Evolutionary conservation across 768 basidiomycete genomes (phyloP).

Genomic region (Tricholoma sp.): DNA sequence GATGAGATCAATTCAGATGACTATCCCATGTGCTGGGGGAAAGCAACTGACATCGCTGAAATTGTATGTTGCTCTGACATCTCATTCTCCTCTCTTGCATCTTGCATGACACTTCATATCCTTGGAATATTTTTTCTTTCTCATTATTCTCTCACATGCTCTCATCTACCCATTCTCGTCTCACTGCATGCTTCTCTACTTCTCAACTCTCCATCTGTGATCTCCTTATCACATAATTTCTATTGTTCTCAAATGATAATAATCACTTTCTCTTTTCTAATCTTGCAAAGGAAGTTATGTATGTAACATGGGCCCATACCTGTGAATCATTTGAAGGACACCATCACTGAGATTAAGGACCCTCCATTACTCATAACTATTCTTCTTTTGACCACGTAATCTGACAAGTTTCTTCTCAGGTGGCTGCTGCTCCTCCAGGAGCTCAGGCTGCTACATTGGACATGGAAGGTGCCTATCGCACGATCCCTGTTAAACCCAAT

Average conservation of each 20-base stretch:
- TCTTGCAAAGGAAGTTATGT: conserved; percentile 1
- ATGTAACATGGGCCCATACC: not conserved
- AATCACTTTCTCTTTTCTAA: not conserved
- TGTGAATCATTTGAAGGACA: not conserved
- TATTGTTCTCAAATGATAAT: not conserved
- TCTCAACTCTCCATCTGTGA: not conserved
- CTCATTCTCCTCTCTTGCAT: too few species aligned
- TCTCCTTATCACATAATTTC: not conserved
- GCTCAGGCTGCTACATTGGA: conserved; percentile 25
- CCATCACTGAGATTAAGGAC: not conserved
- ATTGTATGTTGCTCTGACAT: not conserved
- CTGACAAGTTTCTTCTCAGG: conserved; percentile 8
- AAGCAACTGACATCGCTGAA: not conserved
- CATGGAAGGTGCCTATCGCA: conserved; percentile 23
- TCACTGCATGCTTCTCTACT: not conserved
- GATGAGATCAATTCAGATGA: conserved; percentile 14
- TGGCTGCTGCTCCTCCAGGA: conserved; percentile 22
- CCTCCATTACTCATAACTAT: not conserved
- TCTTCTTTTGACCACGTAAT: not conserved
- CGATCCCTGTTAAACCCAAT: conserved; percentile 19
- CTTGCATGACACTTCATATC: not conserved
- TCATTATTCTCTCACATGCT: not conserved
- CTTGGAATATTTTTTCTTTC: too few species aligned
- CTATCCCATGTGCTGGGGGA: not conserved
- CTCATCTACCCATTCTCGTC: not conserved